Evolutionary conservation across 2,329 filamentous ascomycete genomes (phyloP).

Genomic region (Paracorniculantispora psalliotae): DNA sequence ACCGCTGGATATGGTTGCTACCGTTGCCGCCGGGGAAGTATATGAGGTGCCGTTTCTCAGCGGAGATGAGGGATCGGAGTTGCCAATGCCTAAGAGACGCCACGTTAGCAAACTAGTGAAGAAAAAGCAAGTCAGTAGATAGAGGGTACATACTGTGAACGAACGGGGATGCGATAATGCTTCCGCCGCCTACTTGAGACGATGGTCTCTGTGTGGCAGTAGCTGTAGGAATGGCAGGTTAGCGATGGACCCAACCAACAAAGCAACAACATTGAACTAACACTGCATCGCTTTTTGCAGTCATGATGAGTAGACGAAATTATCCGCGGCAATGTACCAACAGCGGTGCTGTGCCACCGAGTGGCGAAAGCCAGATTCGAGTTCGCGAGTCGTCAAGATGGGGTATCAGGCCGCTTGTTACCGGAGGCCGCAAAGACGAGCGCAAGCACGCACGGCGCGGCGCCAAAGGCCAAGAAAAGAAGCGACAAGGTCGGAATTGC

Average conservation of each 20-base stretch:
- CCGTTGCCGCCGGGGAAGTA: slow-evolving; percentile 79
- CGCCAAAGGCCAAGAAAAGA: not conserved
- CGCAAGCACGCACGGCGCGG: not conserved
- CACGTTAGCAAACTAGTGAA: not conserved
- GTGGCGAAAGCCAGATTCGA: slow-evolving; percentile 12
- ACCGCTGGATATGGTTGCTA: slow-evolving; percentile 58
- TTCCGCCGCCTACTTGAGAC: slow-evolving; percentile 56
- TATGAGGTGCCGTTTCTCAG: slow-evolving; percentile 67
- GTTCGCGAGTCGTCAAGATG: slow-evolving; percentile 5
- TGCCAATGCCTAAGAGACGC: slow-evolving; percentile 68
- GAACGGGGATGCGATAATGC: slow-evolving; percentile 63
- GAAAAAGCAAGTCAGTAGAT: not conserved
- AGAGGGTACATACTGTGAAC: slow-evolving; percentile 52
- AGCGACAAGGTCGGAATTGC: not conserved
- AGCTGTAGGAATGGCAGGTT: slow-evolving; percentile 36
- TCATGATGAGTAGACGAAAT: slow-evolving; percentile 3
- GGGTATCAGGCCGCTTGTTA: slow-evolving; percentile 2
- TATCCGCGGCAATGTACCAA: slow-evolving; percentile 3
- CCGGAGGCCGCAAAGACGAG: not conserved
- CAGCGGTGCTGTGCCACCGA: slow-evolving; percentile 2
- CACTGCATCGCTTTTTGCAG: slow-evolving; percentile 12
- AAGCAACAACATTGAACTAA: not conserved
- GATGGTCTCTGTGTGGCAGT: slow-evolving; percentile 60
- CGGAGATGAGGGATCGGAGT: slow-evolving; percentile 84
- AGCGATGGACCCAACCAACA: not conserved